These are phyloP conservation scores for Helotiales sp. DNA, from an alignment of 2,329 filamentous ascomycete species.

Conservation along the genomic window DNA sequence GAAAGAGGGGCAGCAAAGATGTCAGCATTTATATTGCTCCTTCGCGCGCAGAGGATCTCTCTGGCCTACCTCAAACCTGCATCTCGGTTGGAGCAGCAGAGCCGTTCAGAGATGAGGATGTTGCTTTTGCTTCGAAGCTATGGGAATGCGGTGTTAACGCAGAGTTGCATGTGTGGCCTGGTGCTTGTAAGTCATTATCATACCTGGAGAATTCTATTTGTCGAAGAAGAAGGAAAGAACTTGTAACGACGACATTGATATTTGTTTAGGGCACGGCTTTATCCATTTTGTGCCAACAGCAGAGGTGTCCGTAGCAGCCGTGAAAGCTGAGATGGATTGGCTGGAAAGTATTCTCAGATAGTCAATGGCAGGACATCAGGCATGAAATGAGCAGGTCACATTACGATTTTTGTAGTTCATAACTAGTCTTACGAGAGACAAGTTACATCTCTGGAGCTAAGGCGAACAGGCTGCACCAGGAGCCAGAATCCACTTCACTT, in stretches of 20 bases:
- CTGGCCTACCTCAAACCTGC: slow-evolving; percentile 43
- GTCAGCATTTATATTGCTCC: slow-evolving; percentile 44
- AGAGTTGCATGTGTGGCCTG: slow-evolving; percentile 45
- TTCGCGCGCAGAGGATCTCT: slow-evolving; percentile 40
- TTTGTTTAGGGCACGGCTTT: background rate
- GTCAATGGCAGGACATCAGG: background rate
- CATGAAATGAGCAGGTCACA: too few species aligned
- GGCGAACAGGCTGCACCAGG: too few species aligned
- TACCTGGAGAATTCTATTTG: too few species aligned
- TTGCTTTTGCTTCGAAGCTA: slow-evolving; percentile 44
- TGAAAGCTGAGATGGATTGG: background rate
- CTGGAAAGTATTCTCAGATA: background rate
- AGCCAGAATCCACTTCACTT: too few species aligned
- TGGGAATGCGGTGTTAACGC: slow-evolving; percentile 43
- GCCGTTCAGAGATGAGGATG: slow-evolving; percentile 45
- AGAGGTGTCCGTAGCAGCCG: background rate
- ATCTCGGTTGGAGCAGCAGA: slow-evolving; percentile 46
- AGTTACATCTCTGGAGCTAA: background rate
- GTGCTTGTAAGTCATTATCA: background rate
- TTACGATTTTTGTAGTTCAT: too few species aligned
- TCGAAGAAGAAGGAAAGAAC: background rate
- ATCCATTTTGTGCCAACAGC: background rate
- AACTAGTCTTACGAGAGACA: too few species aligned
- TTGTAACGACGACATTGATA: background rate
- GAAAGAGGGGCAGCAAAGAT: slow-evolving; percentile 37